Evolutionary conservation across 2,329 filamentous ascomycete species (phyloP).

Genomic region (Parascedosporium putredinis): DNA sequence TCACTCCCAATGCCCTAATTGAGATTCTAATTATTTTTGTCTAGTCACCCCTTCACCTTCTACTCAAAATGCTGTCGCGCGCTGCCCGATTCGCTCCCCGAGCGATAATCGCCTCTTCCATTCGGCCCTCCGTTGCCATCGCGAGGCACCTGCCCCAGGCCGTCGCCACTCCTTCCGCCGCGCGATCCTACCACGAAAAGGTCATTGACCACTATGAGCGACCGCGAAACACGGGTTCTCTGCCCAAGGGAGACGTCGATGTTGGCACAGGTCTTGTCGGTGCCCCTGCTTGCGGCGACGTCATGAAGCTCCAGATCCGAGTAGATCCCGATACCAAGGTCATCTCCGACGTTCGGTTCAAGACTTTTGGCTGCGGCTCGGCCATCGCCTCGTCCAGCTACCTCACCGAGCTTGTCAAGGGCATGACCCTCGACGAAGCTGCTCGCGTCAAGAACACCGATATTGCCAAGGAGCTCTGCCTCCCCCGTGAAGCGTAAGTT

Average conservation of each 20-base stretch:
- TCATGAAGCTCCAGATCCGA: slow-evolving; percentile 73
- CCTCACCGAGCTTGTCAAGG: slow-evolving; percentile 88
- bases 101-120: slow-evolving; percentile 1
- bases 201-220: slow-evolving; percentile 39
- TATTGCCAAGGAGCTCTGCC: slow-evolving; percentile 90
- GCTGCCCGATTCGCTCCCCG: slow-evolving; percentile 3
- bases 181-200: slow-evolving; percentile 8
- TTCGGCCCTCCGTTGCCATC: slow-evolving; percentile 1
- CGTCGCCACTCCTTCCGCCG: neutral
- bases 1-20: too few species aligned
- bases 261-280: slow-evolving; percentile 89
- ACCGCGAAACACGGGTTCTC: slow-evolving; percentile 44
- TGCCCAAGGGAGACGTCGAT: slow-evolving; percentile 64
- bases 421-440: slow-evolving; percentile 91
- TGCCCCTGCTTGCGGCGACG: slow-evolving; percentile 79
- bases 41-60: neutral
- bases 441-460: slow-evolving; percentile 91
- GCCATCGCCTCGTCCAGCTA: slow-evolving; percentile 94
- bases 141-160: neutral
- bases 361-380: slow-evolving; percentile 90
- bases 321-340: slow-evolving; percentile 81
- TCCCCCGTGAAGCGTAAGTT: slow-evolving; percentile 77
- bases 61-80: slow-evolving; percentile 6
- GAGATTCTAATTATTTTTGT: neutral
- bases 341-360: slow-evolving; percentile 93